Evolutionary conservation across 2,329 filamentous ascomycete species (phyloP).

Genomic region (Metarhizium sp.): DNA sequence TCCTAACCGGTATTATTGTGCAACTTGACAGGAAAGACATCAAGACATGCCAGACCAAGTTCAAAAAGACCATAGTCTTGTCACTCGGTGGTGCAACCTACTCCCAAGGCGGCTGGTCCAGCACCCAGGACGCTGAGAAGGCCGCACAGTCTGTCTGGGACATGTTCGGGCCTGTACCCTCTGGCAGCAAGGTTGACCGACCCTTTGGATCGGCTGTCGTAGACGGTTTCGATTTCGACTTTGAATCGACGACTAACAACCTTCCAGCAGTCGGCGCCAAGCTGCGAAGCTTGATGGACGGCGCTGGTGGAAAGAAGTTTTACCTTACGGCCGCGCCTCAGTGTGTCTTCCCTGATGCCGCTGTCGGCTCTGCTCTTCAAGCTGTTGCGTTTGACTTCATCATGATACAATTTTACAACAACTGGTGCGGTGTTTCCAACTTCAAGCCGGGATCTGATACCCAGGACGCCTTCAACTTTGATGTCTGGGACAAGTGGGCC

Average conservation of each 20-base stretch:
- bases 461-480: conserved; percentile 51
- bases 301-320: conserved; percentile 44
- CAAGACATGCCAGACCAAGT: conserved; percentile 47
- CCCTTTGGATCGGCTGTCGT: conserved; percentile 45
- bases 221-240: conserved; percentile 72
- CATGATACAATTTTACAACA: conserved; percentile 61
- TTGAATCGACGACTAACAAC: conserved; percentile 52
- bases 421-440: conserved; percentile 50
- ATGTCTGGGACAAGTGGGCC: conserved; percentile 58
- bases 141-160: conserved; percentile 59
- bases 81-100: conserved; percentile 67
- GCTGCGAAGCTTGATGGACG: conserved; percentile 47
- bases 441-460: conserved; percentile 33
- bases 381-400: conserved; percentile 50
- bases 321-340: conserved; percentile 59
- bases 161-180: conserved; percentile 53
- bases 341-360: conserved; percentile 55
- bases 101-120: conserved; percentile 57
- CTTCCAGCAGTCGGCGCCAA: conserved; percentile 51
- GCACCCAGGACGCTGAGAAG: conserved; percentile 37
- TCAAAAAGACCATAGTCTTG: conserved; percentile 62
- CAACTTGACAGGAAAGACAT: conserved; percentile 37
- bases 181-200: conserved; percentile 38
- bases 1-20: conserved; percentile 28
- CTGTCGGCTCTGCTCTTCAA: conserved; percentile 47